Conservation (phyloP, 805 yeast species). For the Millerozyma miso region DNA sequence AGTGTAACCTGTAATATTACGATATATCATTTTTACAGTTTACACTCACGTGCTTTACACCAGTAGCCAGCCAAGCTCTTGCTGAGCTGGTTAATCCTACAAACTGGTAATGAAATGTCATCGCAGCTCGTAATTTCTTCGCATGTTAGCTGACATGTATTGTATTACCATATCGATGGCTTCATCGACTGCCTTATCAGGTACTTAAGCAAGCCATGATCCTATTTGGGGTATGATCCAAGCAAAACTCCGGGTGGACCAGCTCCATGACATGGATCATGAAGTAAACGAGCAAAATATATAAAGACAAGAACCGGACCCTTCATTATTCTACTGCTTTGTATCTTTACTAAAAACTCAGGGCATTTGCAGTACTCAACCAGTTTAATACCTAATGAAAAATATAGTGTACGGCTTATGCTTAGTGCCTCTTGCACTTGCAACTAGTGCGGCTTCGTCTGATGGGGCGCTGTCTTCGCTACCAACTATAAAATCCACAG, state of each 20-base stretch:
- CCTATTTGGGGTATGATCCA: too few species aligned
- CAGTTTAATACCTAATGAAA: slow-evolving; percentile 6
- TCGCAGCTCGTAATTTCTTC: neutral
- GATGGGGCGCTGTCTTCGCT: slow-evolving; percentile 8
- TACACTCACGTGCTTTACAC: neutral
- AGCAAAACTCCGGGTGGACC: too few species aligned
- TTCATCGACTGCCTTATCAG: neutral
- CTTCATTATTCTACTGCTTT: too few species aligned
- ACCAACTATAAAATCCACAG: slow-evolving; percentile 19
- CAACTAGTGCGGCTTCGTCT: slow-evolving; percentile 14
- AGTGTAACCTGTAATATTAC: neutral
- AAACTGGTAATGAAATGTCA: neutral
- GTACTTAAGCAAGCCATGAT: neutral
- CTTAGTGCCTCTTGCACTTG: slow-evolving; percentile 16
- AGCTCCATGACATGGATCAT: too few species aligned
- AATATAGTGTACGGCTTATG: slow-evolving; percentile 2
- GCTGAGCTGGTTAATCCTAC: neutral
- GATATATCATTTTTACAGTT: neutral
- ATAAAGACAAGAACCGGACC: neutral
- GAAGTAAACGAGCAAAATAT: too few species aligned
- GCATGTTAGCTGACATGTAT: neutral
- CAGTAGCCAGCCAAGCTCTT: neutral
- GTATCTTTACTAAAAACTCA: too few species aligned
- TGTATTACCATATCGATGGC: neutral
- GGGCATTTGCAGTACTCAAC: too few species aligned